Base-by-base conservation (phyloP, 495 filamentous ascomycete genomes). In the Talaromyces thailandensis region DNA sequence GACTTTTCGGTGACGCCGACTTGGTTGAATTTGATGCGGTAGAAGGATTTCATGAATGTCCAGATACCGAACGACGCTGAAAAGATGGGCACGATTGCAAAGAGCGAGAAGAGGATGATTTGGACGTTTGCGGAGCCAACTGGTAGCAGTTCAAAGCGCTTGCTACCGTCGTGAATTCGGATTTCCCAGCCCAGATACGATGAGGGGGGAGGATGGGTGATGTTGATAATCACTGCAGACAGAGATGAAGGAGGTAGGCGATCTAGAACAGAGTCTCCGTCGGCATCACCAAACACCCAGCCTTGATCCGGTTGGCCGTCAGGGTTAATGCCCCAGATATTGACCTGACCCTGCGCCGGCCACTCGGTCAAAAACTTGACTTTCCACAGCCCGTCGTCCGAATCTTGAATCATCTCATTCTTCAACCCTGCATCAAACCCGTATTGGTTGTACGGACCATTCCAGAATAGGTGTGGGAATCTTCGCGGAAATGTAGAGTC, bases 21-120 rank as follows among this genome's bases (percentile, higher is more conserved):
- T 67, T 88, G 79, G 68, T 88, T 89, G 75, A 89, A 83, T 69
- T 88, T 89, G 71, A 90, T 84, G 25, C 82, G 79, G 71, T 89
- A 90, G 71, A 88, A 90, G 21, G 81, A 81, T 61, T 81, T 80
- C 75, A 84, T 79, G 75, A 87, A 90, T 2, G 82, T 67, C 68
- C 78, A 88, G 1, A 84, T 78, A 23, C 78, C 83, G 14, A 77
- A 64, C 1, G 66, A 67, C 9, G 76, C 86, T 6, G 79, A 80
- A 6, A 78, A 6, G 14, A 84, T 62, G 0, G 87, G 87, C 4
- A 88, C 66, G 37, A 86, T 61, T 65, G 73, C 76, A n/a, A 89
- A 73, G 7, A 88, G 70, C 35, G 84, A 68, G 65, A 80, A 87
- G 7, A 89, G 66, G 4, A 75, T 69, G 61, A 90, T 75, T 67